A percentile compares a stretch with the other conserved stretches of the same genome.
Conservation (phyloP, 257 asterid species). For the Plantago elongata region DNA sequence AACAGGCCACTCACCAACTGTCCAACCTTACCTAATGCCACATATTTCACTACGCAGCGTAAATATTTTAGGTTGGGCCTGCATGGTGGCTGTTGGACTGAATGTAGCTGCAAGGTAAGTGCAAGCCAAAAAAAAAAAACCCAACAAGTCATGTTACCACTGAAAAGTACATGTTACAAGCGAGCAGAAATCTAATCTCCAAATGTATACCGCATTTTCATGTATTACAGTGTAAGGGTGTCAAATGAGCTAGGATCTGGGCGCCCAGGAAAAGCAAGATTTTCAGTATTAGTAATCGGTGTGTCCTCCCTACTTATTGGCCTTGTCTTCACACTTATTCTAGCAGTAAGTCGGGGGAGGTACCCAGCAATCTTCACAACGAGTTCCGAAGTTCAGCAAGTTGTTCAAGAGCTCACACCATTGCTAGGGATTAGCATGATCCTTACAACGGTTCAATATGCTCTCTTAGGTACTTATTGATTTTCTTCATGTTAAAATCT, state of each 20-base stretch:
- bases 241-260: constrained; percentile 46
- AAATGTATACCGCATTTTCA: no score
- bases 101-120: no score
- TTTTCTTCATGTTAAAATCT: not conserved
- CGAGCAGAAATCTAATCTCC: no score
- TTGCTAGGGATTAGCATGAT: constrained; percentile 38
- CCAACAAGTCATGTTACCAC: no score
- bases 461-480: constrained; percentile 35
- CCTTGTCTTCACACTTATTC: constrained; percentile 26
- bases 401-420: constrained; percentile 47
- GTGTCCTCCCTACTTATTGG: constrained; percentile 32
- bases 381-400: constrained; percentile 24
- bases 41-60: no score
- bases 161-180: no score
- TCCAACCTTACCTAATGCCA: no score
- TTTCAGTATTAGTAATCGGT: constrained; percentile 37
- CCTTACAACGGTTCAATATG: constrained; percentile 32
- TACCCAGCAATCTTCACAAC: constrained; percentile 40
- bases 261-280: constrained; percentile 35
- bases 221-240: constrained; percentile 42
- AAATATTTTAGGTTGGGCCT: no score
- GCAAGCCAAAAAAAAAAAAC: no score
- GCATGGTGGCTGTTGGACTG: no score
- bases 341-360: constrained; percentile 20
- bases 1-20: no score